Percentiles rank a stretch among this genome's conserved stretches.
Conservation (phyloP, 192 early-diverging fungal species). For the Rhizophagus sp. region DNA sequence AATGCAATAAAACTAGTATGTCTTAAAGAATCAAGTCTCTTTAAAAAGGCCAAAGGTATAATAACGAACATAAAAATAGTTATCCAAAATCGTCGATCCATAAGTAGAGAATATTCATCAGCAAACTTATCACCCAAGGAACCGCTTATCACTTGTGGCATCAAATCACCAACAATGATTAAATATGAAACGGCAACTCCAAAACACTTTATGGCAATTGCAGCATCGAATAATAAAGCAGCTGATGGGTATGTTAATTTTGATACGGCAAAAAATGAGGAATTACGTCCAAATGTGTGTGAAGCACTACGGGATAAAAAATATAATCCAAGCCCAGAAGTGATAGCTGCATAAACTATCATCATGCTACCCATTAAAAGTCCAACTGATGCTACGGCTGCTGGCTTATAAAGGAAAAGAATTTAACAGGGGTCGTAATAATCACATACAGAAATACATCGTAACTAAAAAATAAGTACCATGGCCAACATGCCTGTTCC, state of each 20-base stretch:
- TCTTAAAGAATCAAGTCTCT: slow-evolving; percentile 83
- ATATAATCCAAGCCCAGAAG: slow-evolving; percentile 83
- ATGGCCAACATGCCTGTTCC: slow-evolving; percentile 98
- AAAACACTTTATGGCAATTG: slow-evolving; percentile 99
- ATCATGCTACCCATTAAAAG: slow-evolving; percentile 79
- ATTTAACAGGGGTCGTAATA: background rate
- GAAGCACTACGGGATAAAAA: slow-evolving; percentile 78
- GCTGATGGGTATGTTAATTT: slow-evolving; percentile 90
- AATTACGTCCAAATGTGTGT: slow-evolving; percentile 70
- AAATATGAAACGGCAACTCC: slow-evolving; percentile 94
- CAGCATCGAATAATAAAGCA: slow-evolving; percentile 86
- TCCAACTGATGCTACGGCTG: slow-evolving; percentile 83
- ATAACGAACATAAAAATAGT: slow-evolving; percentile 72
- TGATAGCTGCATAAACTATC: slow-evolving; percentile 72
- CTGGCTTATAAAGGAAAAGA: slow-evolving; percentile 57
- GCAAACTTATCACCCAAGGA: slow-evolving; percentile 35
- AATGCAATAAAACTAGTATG: slow-evolving; percentile 90
- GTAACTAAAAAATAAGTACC: slow-evolving; percentile 48
- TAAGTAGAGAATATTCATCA: slow-evolving; percentile 42
- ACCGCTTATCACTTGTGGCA: slow-evolving; percentile 67
- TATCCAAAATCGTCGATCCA: slow-evolving; percentile 83
- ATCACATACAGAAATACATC: background rate
- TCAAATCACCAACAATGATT: slow-evolving; percentile 92
- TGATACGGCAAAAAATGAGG: slow-evolving; percentile 90
- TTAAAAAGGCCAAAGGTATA: slow-evolving; percentile 77